Conservation (phyloP, 495 filamentous ascomycete species). For the Talaromyces borbonicus region DNA sequence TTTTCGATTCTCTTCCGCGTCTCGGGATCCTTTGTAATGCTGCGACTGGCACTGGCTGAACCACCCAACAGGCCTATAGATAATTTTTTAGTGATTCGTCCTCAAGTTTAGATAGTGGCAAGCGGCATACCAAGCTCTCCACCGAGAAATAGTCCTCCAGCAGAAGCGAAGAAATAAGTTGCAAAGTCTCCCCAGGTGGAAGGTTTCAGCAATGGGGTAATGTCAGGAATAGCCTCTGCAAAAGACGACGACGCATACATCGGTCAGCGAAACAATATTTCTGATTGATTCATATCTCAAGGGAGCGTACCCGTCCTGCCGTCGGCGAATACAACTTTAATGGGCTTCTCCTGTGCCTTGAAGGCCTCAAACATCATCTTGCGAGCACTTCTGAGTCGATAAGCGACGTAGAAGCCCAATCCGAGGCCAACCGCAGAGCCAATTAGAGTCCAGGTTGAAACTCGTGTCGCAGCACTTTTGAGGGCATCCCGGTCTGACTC, state of each 20-base stretch:
- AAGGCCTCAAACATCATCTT: slow-evolving; percentile 49
- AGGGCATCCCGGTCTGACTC: slow-evolving; percentile 50
- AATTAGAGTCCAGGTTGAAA: slow-evolving; percentile 43
- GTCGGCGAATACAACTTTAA: slow-evolving; percentile 49
- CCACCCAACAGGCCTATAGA: slow-evolving; percentile 45
- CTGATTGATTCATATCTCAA: too few relatives aligned
- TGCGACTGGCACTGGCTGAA: slow-evolving; percentile 36
- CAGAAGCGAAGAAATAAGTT: slow-evolving; percentile 51
- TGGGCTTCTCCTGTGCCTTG: slow-evolving; percentile 47
- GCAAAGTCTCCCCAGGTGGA: slow-evolving; percentile 49
- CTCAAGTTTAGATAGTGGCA: neutral
- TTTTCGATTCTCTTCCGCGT: slow-evolving; percentile 46
- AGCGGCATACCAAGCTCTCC: slow-evolving; percentile 42
- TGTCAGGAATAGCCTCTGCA: slow-evolving; percentile 51
- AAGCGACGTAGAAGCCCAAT: slow-evolving; percentile 48
- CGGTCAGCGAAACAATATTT: too few relatives aligned
- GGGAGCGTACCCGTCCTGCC: slow-evolving; percentile 43
- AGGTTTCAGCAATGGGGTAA: slow-evolving; percentile 46
- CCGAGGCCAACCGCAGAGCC: slow-evolving; percentile 51
- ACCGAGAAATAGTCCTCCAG: slow-evolving; percentile 53
- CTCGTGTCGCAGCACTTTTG: slow-evolving; percentile 38
- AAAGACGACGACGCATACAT: too few relatives aligned
- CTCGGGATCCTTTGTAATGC: slow-evolving; percentile 45
- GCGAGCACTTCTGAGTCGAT: slow-evolving; percentile 44
- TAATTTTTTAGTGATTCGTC: neutral